Percentiles rank a stretch among this genome's conserved stretches.
These are phyloP conservation scores for Ceriops tagal DNA, from an alignment of 345 rosid genomes.

Conservation along the genomic window DNA sequence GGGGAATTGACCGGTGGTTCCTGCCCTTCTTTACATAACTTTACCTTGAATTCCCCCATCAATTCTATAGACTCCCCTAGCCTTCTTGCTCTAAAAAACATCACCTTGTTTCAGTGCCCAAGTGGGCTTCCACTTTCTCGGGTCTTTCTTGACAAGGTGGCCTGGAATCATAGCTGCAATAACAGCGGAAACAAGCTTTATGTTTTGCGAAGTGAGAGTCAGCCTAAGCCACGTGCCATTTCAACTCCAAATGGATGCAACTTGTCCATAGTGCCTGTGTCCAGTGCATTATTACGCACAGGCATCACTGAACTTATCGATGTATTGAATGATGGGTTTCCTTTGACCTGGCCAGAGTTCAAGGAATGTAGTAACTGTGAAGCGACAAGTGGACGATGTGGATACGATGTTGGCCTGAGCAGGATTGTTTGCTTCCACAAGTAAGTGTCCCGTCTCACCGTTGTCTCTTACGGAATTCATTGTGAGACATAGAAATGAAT, in stretches of 20 bases:
- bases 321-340: conserved; percentile 26
- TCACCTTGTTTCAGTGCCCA: conserved; percentile 24
- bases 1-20: conserved; percentile 13
- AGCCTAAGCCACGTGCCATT: no score
- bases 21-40: conserved; percentile 22
- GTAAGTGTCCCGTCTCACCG: conserved; percentile 11
- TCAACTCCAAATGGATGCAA: conserved; percentile 18
- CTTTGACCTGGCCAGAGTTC: conserved; percentile 22
- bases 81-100: conserved; percentile 8
- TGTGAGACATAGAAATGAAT: no score
- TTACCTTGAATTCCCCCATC: conserved; percentile 9
- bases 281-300: neutral
- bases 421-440: conserved; percentile 23
- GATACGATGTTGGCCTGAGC: conserved; percentile 11
- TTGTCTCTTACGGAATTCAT: no score
- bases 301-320: neutral
- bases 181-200: neutral
- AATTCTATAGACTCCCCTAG: conserved; percentile 3
- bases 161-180: conserved; percentile 15
- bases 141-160: neutral
- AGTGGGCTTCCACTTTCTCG: neutral
- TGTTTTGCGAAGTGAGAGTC: neutral
- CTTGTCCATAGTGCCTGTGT: conserved; percentile 20
- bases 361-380: conserved; percentile 20
- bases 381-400: conserved; percentile 21